phyloP scores from a whole-genome alignment of 78 protist species.

The Cyanophora paradoxa region DNA sequence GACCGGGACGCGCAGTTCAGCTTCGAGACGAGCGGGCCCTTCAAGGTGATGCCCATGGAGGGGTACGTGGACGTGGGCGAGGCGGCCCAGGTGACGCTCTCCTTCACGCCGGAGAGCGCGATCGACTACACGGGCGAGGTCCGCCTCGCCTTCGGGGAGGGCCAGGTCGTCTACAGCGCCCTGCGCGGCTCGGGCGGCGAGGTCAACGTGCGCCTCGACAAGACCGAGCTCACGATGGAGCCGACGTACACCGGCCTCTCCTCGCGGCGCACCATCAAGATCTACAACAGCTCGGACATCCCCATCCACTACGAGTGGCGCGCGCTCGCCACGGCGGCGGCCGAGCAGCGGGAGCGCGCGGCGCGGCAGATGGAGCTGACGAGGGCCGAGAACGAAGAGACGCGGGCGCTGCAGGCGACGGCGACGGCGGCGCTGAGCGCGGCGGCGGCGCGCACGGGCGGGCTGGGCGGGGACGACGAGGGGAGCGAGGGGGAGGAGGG shows the following conservation, averaged over 20 bases:
- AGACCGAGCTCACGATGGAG: constrained; percentile 10
- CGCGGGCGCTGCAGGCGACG: neutral
- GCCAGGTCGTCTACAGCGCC: neutral
- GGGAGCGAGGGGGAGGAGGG: no score
- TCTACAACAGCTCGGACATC: constrained; percentile 37
- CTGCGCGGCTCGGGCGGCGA: constrained; percentile 21
- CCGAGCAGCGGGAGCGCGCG: constrained; percentile 26
- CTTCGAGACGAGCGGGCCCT: constrained; percentile 7
- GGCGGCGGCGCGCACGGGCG: no score
- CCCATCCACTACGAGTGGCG: constrained; percentile 15
- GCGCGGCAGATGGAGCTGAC: neutral
- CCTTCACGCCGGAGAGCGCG: neutral
- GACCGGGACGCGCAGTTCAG: neutral
- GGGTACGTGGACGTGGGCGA: constrained; percentile 1
- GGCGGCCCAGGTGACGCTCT: constrained; percentile 15
- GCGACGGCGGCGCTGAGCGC: neutral
- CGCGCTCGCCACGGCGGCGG: constrained; percentile 11
- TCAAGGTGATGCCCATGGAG: constrained; percentile 3
- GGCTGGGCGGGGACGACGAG: neutral
- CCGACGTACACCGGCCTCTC: constrained; percentile 31
- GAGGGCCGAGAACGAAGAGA: no score
- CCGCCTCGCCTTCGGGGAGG: no score
- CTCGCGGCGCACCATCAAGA: constrained; percentile 21
- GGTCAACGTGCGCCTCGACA: constrained; percentile 31
- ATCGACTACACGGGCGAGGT: neutral